These are phyloP conservation scores for Trichosporon asahii DNA, from an alignment of 1,284 basidiomycete species.

Conservation along the genomic window DNA sequence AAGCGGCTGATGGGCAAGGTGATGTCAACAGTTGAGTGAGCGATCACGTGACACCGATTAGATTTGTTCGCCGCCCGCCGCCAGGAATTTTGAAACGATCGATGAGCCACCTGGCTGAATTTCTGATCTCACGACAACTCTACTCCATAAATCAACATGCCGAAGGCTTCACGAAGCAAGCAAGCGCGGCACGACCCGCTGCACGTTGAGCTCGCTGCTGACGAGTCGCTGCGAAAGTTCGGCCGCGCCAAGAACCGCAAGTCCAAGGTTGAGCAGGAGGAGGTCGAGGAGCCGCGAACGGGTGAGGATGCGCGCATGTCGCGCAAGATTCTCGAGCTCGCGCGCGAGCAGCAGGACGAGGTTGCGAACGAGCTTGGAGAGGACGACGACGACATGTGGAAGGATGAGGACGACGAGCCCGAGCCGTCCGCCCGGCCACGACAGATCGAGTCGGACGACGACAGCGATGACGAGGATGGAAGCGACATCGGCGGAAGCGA, in stretches of 20 bases:
- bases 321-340: conserved; percentile 84
- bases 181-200: conserved; percentile 70
- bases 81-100: conserved; percentile 22
- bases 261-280: conserved; percentile 56
- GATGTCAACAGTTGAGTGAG: neutral
- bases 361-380: conserved; percentile 59
- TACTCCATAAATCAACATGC: conserved; percentile 34
- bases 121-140: neutral
- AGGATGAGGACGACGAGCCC: conserved; percentile 51
- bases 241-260: conserved; percentile 70
- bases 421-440: conserved; percentile 31
- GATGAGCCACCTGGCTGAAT: neutral
- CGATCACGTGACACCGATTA: conserved; percentile 16
- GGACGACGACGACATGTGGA: conserved; percentile 49
- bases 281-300: conserved; percentile 62
- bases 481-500: conserved; percentile 51
- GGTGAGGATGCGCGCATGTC: conserved; percentile 83
- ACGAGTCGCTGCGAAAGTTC: conserved; percentile 69
- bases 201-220: conserved; percentile 72
- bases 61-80: neutral
- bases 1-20: neutral
- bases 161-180: conserved; percentile 33
- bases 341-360: conserved; percentile 90
- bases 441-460: conserved; percentile 35
- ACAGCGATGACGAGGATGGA: conserved; percentile 46